Percentiles rank a stretch among this genome's conserved stretches.
Evolutionary conservation across 2,329 filamentous ascomycete species (phyloP).

Genomic region (Pezicula rhizophila): DNA sequence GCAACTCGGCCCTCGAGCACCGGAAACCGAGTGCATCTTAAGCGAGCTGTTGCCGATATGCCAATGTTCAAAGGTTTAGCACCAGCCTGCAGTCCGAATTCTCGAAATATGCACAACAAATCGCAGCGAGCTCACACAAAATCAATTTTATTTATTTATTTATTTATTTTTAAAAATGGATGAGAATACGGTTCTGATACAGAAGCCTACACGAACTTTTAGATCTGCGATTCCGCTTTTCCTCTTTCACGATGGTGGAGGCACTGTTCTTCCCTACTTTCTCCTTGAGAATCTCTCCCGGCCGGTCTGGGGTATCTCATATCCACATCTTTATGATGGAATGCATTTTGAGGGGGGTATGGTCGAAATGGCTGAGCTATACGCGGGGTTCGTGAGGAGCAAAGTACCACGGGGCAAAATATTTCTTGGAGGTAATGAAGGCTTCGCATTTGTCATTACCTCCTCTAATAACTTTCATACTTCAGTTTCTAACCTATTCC

Average conservation of each 20-base stretch:
- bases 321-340: background rate
- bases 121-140: too few relatives aligned
- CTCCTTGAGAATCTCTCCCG: background rate
- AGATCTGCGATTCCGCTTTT: background rate
- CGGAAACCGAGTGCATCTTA: too few relatives aligned
- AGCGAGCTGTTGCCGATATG: too few relatives aligned
- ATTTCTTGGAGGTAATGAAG: background rate
- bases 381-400: background rate
- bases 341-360: background rate
- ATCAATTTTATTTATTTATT: too few relatives aligned
- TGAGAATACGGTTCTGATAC: background rate
- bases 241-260: background rate
- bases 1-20: too few relatives aligned
- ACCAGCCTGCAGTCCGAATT: too few relatives aligned
- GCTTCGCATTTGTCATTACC: background rate
- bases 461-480: background rate
- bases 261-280: background rate
- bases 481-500: background rate
- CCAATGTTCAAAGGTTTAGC: too few relatives aligned
- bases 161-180: too few relatives aligned
- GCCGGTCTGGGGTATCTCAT: background rate
- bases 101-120: too few relatives aligned
- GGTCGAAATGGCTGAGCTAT: background rate
- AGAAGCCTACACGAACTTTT: background rate
- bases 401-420: background rate